phyloP scores from a whole-genome alignment of 139 green algal genomes.

The Coccomyxa sp. region DNA sequence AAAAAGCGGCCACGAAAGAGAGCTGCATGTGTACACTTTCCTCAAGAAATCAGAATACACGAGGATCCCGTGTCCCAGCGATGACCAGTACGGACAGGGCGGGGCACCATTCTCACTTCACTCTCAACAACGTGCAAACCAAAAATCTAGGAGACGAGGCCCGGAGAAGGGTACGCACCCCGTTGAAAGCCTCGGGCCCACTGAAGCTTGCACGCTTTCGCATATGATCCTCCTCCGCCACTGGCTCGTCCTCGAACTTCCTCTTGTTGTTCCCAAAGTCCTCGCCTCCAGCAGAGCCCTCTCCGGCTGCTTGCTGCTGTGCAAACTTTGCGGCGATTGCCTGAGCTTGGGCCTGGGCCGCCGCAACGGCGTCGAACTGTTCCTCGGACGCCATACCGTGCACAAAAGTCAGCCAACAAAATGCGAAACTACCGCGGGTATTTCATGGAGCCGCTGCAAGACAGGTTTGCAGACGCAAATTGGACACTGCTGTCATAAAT shows the following conservation, averaged over 20 bases:
- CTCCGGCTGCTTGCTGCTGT: not conserved
- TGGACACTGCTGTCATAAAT: no score
- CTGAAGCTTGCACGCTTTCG: conserved; percentile 18
- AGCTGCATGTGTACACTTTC: no score
- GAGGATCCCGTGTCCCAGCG: no score
- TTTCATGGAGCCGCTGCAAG: no score
- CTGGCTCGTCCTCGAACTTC: conserved; percentile 2
- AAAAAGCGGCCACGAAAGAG: no score
- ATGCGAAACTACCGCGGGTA: not conserved
- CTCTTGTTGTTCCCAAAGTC: conserved; percentile 12
- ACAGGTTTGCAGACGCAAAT: no score
- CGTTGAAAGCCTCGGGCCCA: conserved; percentile 9
- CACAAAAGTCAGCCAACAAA: not conserved
- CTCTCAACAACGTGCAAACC: not conserved
- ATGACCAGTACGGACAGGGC: no score
- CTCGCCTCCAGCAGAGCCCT: not conserved
- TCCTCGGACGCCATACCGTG: not conserved
- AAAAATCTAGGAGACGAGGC: no score
- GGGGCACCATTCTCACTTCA: not conserved
- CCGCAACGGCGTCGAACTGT: not conserved
- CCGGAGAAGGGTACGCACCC: not conserved
- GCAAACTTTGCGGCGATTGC: not conserved
- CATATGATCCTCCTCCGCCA: conserved; percentile 8
- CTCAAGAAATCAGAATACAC: no score
- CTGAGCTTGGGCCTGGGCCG: not conserved